Evolutionary conservation across 139 green algal genomes (phyloP).

Genomic region (Chlorella sp.): DNA sequence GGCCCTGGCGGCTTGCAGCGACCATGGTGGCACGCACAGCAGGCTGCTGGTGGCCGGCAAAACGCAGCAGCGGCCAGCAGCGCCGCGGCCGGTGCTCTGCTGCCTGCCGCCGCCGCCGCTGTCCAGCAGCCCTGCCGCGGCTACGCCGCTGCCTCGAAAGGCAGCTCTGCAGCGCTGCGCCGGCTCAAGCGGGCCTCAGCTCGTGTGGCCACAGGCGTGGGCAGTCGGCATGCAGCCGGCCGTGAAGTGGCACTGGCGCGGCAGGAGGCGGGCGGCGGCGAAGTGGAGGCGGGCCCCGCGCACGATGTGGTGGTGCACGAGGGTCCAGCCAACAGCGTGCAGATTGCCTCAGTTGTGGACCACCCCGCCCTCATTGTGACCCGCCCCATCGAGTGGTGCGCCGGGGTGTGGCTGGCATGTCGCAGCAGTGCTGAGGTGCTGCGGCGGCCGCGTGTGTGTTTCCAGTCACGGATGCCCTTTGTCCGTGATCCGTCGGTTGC

Average conservation of each 20-base stretch:
- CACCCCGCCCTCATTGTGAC: conserved; percentile 80
- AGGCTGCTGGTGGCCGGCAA: not conserved
- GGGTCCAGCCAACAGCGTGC: not conserved
- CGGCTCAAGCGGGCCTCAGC: not conserved
- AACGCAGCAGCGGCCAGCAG: not conserved
- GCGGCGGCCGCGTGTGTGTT: too few relatives aligned
- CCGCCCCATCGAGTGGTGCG: conserved; percentile 81
- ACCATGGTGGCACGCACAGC: not conserved
- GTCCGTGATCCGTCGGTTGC: too few relatives aligned
- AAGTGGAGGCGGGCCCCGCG: conserved; percentile 1
- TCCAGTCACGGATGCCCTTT: too few relatives aligned
- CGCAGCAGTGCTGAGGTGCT: not conserved
- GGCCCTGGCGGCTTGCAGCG: not conserved
- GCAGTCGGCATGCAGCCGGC: not conserved
- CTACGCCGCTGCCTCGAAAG: not conserved
- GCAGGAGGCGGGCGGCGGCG: conserved; percentile 3
- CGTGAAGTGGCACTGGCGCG: not conserved
- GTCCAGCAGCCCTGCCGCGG: not conserved
- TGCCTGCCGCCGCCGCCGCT: not conserved
- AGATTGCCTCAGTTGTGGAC: conserved; percentile 48
- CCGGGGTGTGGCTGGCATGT: not conserved
- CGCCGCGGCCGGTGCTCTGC: too few relatives aligned
- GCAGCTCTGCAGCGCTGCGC: not conserved
- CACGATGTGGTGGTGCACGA: not conserved
- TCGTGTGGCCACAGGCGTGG: not conserved